A percentile compares a stretch with the other conserved stretches of the same genome.
These are phyloP conservation scores for Zea mays DNA, from an alignment of 176 grass and related monocot genomes.

Conservation along the genomic window Zm-B73-REFERENCE-NAM-5.0 NC_050105.1:101703501-101704000, in stretches of 20 bases:
- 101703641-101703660: neutral
- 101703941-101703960: neutral
- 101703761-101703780: neutral
- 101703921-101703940: neutral
- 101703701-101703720: neutral
- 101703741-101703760: neutral
- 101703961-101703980: neutral
- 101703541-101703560: neutral
- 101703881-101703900: neutral
- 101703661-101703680: neutral
- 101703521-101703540: neutral
- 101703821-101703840: slow-evolving; percentile 9
- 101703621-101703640: neutral
- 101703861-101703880: slow-evolving; percentile 14
- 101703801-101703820: neutral
- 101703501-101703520: neutral
- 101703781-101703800: slow-evolving; percentile 10
- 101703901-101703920: neutral
- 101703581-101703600: neutral
- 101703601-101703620: neutral
- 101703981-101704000: neutral
- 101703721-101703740: neutral
- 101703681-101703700: neutral
- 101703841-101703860: neutral
- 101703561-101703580: neutral